Conservation (phyloP, 176 grass and related monocot genomes). For the Avena sativa region DNA sequence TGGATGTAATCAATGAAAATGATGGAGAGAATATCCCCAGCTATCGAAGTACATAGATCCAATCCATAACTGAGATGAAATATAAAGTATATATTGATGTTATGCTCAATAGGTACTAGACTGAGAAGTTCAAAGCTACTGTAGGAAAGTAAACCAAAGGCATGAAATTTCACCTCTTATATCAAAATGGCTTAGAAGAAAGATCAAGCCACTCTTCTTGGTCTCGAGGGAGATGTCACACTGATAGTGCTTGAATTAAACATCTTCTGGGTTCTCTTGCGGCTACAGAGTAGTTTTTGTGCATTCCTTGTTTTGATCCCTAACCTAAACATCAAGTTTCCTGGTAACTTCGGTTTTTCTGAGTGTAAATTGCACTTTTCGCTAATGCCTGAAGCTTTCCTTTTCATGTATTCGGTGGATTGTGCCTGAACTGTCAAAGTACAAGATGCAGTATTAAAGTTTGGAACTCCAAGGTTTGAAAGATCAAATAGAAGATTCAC, state of each 20-base stretch:
- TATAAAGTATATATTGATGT: background rate
- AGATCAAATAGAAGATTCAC: slow-evolving; percentile 11
- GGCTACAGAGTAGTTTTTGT: slow-evolving; percentile 65
- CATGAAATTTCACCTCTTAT: slow-evolving; percentile 35
- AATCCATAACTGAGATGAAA: slow-evolving; percentile 5
- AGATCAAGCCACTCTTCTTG: slow-evolving; percentile 23
- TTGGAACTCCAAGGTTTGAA: background rate
- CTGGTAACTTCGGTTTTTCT: slow-evolving; percentile 52
- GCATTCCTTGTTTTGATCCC: slow-evolving; percentile 80
- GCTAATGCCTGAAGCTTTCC: slow-evolving; percentile 53
- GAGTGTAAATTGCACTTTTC: slow-evolving; percentile 36
- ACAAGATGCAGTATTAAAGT: slow-evolving; percentile 38
- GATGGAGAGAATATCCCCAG: slow-evolving; percentile 24
- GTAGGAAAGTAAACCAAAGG: slow-evolving; percentile 5
- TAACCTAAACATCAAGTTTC: slow-evolving; percentile 67
- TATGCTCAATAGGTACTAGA: slow-evolving; percentile 14
- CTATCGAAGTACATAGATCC: background rate
- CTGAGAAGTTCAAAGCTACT: background rate
- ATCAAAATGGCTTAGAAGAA: background rate
- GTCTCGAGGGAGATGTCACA: slow-evolving; percentile 5
- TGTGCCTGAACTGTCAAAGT: slow-evolving; percentile 65
- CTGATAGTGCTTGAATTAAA: slow-evolving; percentile 32
- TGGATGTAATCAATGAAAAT: background rate
- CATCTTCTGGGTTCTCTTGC: slow-evolving; percentile 21
- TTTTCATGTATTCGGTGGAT: slow-evolving; percentile 77